A percentile compares a stretch with the other conserved stretches of the same genome.
These are phyloP conservation scores for Calocybe indica DNA, from an alignment of 768 basidiomycete genomes.

Conservation along the genomic window DNA sequence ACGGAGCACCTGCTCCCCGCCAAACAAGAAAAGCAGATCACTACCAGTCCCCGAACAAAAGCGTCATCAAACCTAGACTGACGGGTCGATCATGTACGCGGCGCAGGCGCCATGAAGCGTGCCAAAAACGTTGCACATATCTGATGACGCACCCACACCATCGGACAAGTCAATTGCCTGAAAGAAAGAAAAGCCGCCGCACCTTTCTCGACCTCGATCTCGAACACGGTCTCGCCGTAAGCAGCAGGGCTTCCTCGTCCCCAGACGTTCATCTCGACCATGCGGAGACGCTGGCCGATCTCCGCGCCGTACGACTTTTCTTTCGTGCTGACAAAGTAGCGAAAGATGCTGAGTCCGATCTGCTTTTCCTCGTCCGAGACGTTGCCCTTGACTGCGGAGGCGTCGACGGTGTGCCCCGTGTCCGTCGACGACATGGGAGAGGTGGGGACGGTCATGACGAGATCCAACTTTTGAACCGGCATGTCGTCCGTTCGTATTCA, in stretches of 20 bases:
- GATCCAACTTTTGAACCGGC: no score
- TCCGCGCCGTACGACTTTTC: conserved; percentile 30
- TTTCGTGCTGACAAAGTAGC: conserved; percentile 28
- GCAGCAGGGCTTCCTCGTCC: conserved; percentile 8
- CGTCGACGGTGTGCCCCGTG: conserved; percentile 11
- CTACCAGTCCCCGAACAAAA: neutral
- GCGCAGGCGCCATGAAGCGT: conserved; percentile 54
- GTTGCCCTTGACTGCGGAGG: conserved; percentile 33
- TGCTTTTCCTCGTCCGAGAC: conserved; percentile 31
- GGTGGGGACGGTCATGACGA: conserved; percentile 1
- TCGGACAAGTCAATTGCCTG: neutral
- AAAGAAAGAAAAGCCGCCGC: conserved; percentile 2
- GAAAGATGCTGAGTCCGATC: conserved; percentile 23
- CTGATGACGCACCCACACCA: conserved; percentile 19
- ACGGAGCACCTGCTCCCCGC: conserved; percentile 31
- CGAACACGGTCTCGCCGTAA: conserved; percentile 30
- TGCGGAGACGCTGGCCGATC: conserved; percentile 30
- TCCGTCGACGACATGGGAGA: neutral
- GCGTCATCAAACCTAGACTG: conserved; percentile 11
- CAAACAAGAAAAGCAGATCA: neutral
- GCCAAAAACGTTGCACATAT: conserved; percentile 48
- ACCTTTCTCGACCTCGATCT: conserved; percentile 34
- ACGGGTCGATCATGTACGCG: conserved; percentile 52
- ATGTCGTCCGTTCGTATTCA: no score
- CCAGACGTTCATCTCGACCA: conserved; percentile 30